These are phyloP conservation scores for Ceratobasidium sp. DNA, from an alignment of 1,284 basidiomycete genomes.

Conservation along the genomic window DNA sequence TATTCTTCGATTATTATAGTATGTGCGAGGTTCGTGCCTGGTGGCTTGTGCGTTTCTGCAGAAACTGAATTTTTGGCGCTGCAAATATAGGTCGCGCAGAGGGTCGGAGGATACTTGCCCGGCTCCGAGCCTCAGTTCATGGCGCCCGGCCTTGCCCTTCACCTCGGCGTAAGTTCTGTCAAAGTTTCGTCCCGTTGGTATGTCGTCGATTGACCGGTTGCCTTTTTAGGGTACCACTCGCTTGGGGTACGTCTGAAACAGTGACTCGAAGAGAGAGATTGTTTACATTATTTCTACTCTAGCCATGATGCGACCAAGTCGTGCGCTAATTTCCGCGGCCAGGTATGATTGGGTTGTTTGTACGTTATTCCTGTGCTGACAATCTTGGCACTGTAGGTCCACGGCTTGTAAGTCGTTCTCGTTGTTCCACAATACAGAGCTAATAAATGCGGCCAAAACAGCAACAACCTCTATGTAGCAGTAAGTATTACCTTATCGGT, in stretches of 20 bases:
- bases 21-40: constrained; percentile 1
- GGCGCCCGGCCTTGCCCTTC: constrained; percentile 51
- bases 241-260: not conserved
- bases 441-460: not conserved
- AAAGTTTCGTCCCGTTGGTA: no score
- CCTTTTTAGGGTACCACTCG: not conserved
- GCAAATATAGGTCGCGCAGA: constrained; percentile 7
- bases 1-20: not conserved
- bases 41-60: no score
- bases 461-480: not conserved
- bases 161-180: constrained; percentile 45
- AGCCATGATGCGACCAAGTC: no score
- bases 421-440: not conserved
- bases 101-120: not conserved
- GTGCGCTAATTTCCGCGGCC: constrained; percentile 1
- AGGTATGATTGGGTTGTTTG: not conserved
- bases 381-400: not conserved
- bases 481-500: not conserved
- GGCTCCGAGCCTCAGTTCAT: constrained; percentile 53
- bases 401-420: not conserved
- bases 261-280: not conserved
- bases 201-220: not conserved
- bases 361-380: not conserved
- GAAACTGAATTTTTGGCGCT: no score
- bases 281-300: no score